Evolutionary conservation across 495 filamentous ascomycete genomes (phyloP), one percentile per base, ranked within the genome.

Genomic region (Penicillium tannophilum): DNA sequence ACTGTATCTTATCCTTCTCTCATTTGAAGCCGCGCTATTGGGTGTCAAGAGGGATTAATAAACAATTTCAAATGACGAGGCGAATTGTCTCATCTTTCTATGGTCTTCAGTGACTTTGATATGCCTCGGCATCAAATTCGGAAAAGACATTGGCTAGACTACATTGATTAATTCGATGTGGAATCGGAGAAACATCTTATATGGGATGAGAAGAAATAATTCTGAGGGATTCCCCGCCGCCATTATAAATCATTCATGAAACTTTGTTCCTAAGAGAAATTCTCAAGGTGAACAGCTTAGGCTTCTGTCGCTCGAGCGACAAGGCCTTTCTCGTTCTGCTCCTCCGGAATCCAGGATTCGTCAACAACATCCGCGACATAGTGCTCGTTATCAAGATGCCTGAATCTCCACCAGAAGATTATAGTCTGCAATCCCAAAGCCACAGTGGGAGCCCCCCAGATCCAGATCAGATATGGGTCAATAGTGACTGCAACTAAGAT

Each of bases 381-480:
- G 19, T 64, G 66, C 20, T 82, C 79, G 26, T 77, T 56, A 59
- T 83, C 78, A 52, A 82, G 50, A 41, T 72, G 60, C 36, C 67
- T 70, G 62, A 81, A 81, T 11, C 71, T 66, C 63, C 67, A 75
- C 72, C 71, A 78, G 58, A 85, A 83, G 36, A 82, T 61, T 16
- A 80, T 53, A 0, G 76, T 80, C 60, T 82, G 80, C 5, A 76
- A 63, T 17, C 71, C 70, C 12, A 82, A 72, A 11, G 76, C 78
- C 33, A 79, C 72, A 0, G 79, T 78, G 12, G 82, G 77, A 5
- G 73, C 79, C 6, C 70, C 75, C 80, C 82, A 86, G 31, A 82
- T 73, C 80, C 81, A 83, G 41, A 80, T 61, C 43, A 86, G 61
- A 47, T 84, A 79, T 7, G 88, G 87, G 59, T 90, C 85, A 17